Base-by-base conservation (phyloP, 2,329 filamentous ascomycete genomes). In the Apiospora sp. region DNA sequence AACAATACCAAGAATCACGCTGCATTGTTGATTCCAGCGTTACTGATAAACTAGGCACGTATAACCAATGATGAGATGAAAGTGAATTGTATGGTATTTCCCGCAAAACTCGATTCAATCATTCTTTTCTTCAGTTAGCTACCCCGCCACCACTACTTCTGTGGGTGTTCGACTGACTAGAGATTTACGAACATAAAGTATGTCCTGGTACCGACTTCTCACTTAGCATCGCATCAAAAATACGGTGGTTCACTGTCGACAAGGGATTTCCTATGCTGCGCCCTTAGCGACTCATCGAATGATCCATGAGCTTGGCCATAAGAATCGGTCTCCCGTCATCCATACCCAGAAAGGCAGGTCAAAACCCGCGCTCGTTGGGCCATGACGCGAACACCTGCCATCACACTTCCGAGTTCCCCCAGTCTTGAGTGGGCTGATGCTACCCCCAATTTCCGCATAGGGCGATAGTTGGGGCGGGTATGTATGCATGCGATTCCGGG, bases 341-440 rank as follows among this genome's bases (percentile, higher is more conserved):
- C 46, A 69, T 69, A 30, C 71, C 71, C n/a, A 72, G 64, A 72
- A 54, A 72, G 71, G 71, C 64, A 72, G 71, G 71, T 72, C 44
- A 61, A 30, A 34, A 16, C 13, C 22, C 44, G 14, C 43, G 44
- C 61, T 68, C 43, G 16, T 69, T 69, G 46, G 71, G 41, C 19
- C 48, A 72, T 72, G 71, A 72, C 71, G 64, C 61, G 27, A 34
- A 54, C 64, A 67, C 12, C 61, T 69, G 46, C 43, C 68, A 68
- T 68, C 64, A 44, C n/a, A 44, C 16, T 44, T 19, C 41, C 27
- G 41, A 68, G 19, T 8, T 43, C 13, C 22, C 27, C 67, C 13
- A 27, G 22, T 19, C 19, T 44, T 46, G 8, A 4, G 19, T 48
- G n/a, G 12, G 13, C 67, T 13, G 41, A 68, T 46, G 37, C 37